These are phyloP conservation scores for Leccinum subtestaceum DNA, from an alignment of 768 basidiomycete species.

Conservation along the genomic window DNA sequence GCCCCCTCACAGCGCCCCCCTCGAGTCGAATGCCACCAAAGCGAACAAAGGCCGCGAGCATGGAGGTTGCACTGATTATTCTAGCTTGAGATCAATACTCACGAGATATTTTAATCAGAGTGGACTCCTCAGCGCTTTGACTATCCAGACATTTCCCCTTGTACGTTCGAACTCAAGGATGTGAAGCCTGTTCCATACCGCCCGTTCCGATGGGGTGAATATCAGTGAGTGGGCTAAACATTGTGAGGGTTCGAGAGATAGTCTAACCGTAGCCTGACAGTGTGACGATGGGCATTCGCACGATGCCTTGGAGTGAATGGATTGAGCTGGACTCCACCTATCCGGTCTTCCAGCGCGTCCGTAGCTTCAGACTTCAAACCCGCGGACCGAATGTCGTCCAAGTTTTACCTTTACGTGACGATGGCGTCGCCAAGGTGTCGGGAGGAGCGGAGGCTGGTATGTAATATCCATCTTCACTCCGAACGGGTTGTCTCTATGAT, in stretches of 20 bases:
- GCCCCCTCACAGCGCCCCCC: neutral
- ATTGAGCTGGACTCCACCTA: slow-evolving; percentile 68
- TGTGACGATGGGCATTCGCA: slow-evolving; percentile 66
- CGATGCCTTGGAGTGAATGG: slow-evolving; percentile 71
- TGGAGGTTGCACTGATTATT: slow-evolving; percentile 18
- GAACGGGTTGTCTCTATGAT: neutral
- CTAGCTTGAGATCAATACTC: neutral
- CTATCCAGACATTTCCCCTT: slow-evolving; percentile 50
- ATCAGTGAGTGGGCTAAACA: slow-evolving; percentile 46
- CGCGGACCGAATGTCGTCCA: slow-evolving; percentile 47
- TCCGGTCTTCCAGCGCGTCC: slow-evolving; percentile 51
- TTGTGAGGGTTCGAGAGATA: neutral
- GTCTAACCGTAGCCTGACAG: slow-evolving; percentile 31
- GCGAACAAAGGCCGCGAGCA: slow-evolving; percentile 22
- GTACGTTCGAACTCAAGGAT: slow-evolving; percentile 36
- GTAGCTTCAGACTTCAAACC: slow-evolving; percentile 50
- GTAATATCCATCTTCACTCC: slow-evolving; percentile 1
- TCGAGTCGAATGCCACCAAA: slow-evolving; percentile 2
- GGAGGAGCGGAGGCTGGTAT: slow-evolving; percentile 33
- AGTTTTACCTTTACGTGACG: slow-evolving; percentile 43
- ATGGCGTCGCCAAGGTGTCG: slow-evolving; percentile 32
- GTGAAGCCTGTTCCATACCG: slow-evolving; percentile 59
- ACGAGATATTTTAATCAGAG: slow-evolving; percentile 33
- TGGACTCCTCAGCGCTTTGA: slow-evolving; percentile 51
- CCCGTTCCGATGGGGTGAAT: slow-evolving; percentile 61